These are phyloP conservation scores for Mortierella sp. DNA, from an alignment of 371 early-diverging fungal genomes.

Conservation along the genomic window DNA sequence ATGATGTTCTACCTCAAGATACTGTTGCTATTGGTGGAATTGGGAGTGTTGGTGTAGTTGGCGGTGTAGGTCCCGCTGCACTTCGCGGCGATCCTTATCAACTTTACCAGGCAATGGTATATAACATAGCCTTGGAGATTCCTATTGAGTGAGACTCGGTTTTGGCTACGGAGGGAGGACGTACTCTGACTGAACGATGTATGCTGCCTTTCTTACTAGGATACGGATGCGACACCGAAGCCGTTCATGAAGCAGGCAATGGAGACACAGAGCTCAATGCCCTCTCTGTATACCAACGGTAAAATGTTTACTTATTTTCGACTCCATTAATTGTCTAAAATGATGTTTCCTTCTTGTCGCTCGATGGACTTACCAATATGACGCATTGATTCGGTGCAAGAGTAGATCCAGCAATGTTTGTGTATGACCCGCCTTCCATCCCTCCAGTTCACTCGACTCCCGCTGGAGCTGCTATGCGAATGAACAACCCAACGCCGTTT, in stretches of 20 bases:
- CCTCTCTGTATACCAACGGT: not conserved
- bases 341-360: not conserved
- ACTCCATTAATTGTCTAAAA: not conserved
- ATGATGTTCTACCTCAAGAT: not conserved
- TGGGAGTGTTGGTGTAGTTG: too few relatives aligned
- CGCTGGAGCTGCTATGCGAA: not conserved
- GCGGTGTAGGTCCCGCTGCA: too few relatives aligned
- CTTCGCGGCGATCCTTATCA: slow-evolving; percentile 10
- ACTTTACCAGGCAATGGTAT: slow-evolving; percentile 4
- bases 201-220: not conserved
- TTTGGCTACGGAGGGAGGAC: too few relatives aligned
- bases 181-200: too few relatives aligned
- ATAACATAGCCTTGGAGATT: not conserved
- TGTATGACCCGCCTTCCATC: not conserved
- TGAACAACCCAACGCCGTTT: not conserved
- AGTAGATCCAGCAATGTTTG: not conserved
- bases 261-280: not conserved
- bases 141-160: not conserved
- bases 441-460: not conserved
- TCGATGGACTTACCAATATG: not conserved
- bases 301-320: not conserved
- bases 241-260: not conserved
- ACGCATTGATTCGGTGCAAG: not conserved
- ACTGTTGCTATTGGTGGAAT: not conserved
- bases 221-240: not conserved